phyloP scores from a whole-genome alignment of 2,329 filamentous ascomycete species.

The Tolypocladium guangdongense region DNA sequence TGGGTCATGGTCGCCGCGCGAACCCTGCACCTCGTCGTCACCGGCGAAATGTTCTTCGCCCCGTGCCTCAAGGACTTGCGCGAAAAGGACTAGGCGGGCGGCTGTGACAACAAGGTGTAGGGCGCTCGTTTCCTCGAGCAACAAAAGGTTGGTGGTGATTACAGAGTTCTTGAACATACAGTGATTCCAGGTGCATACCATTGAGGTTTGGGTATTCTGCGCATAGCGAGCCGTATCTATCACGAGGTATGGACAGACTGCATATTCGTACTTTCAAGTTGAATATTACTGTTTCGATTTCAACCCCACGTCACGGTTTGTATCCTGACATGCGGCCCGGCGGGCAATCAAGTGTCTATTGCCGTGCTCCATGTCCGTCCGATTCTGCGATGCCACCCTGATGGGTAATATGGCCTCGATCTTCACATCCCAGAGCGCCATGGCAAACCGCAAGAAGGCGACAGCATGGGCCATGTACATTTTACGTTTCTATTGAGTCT shows the following conservation, averaged over 20 bases:
- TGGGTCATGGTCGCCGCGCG: constrained; percentile 30
- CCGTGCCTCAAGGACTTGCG: constrained; percentile 29
- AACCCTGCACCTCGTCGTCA: constrained; percentile 25
- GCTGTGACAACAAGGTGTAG: constrained; percentile 16
- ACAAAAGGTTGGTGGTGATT: not conserved
- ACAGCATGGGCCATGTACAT: not conserved
- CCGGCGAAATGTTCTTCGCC: constrained; percentile 33
- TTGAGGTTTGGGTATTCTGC: not conserved
- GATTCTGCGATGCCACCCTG: not conserved
- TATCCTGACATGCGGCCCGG: not conserved
- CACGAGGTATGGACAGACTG: not conserved
- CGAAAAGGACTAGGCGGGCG: constrained; percentile 18
- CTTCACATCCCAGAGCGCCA: not conserved
- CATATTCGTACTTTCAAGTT: not conserved
- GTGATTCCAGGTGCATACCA: not conserved
- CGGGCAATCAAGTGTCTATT: not conserved
- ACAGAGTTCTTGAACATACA: not conserved
- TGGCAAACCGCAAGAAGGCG: not conserved
- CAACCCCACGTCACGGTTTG: not conserved
- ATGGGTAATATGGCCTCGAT: not conserved
- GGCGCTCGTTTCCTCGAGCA: not conserved
- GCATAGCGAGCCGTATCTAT: not conserved
- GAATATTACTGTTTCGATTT: not conserved
- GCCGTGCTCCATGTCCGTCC: not conserved
- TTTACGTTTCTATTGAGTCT: not conserved